Evolutionary conservation across 495 filamentous ascomycete genomes (phyloP).

Genomic region (Penicillium goetzii): DNA sequence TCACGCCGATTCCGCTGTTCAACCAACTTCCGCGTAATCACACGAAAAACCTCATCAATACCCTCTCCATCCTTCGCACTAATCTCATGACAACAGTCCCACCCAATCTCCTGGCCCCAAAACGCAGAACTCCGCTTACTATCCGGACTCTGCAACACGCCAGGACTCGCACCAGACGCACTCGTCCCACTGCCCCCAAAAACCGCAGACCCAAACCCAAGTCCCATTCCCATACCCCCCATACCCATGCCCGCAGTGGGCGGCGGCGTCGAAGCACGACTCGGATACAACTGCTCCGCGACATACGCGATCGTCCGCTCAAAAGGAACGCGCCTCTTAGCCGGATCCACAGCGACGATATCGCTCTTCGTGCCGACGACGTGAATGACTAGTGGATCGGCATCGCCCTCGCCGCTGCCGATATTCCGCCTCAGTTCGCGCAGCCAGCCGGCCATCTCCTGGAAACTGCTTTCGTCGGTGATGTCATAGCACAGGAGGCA

Average conservation of each 20-base stretch:
- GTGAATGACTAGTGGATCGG: constrained; percentile 81
- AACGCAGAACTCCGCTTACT: constrained; percentile 82
- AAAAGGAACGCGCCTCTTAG: constrained; percentile 79
- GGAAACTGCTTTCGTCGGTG: constrained; percentile 81
- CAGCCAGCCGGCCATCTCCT: constrained; percentile 93
- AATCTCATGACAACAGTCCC: constrained; percentile 97
- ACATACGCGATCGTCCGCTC: constrained; percentile 94
- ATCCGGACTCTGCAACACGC: constrained; percentile 63
- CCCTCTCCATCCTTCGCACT: constrained; percentile 93
- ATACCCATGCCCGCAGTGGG: constrained; percentile 53
- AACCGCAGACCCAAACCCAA: constrained; percentile 20
- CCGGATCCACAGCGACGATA: constrained; percentile 80
- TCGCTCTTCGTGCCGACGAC: constrained; percentile 96
- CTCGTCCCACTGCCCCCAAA: constrained; percentile 29
- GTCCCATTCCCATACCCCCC: constrained; percentile 10
- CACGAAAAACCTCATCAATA: constrained; percentile 95
- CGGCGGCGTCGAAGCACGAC: constrained; percentile 64
- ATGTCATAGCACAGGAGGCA: constrained; percentile 95
- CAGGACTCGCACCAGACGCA: constrained; percentile 33
- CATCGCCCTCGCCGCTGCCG: constrained; percentile 29
- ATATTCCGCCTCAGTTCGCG: constrained; percentile 75
- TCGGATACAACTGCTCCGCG: constrained; percentile 81
- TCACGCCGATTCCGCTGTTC: constrained; percentile 75
- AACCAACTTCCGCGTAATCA: constrained; percentile 91
- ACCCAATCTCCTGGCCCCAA: constrained; percentile 90